Evolutionary conservation across 2,329 filamentous ascomycete species (phyloP).

Genomic region (Colletotrichum sp.): DNA sequence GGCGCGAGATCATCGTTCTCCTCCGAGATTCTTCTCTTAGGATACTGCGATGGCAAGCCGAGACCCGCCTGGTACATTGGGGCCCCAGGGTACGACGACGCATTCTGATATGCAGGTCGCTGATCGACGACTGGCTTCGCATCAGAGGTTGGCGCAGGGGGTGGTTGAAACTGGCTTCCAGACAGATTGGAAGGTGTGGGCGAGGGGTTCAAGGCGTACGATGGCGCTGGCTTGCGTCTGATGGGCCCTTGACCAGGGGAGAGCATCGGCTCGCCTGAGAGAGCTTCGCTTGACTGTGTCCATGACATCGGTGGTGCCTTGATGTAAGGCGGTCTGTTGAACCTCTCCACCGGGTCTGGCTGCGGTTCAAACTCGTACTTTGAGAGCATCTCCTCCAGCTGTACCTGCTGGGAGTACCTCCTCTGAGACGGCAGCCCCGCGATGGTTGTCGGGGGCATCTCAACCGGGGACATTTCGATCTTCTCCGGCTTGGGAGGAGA

Average conservation of each 20-base stretch:
- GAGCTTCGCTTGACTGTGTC: neutral
- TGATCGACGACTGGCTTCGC: slow-evolving; percentile 1
- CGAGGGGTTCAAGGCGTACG: slow-evolving; percentile 1
- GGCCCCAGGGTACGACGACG: slow-evolving; percentile 6
- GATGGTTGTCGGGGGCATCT: neutral
- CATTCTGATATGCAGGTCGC: slow-evolving; percentile 1
- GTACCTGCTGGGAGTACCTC: slow-evolving; percentile 1
- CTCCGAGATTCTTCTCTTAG: neutral
- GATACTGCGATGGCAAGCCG: neutral
- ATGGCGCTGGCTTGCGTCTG: slow-evolving; percentile 13
- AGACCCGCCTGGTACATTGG: neutral
- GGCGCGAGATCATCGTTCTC: neutral
- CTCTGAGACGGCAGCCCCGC: slow-evolving; percentile 11
- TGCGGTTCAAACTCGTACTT: slow-evolving; percentile 8
- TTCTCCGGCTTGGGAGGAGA: slow-evolving; percentile 2
- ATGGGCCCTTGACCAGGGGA: slow-evolving; percentile 14
- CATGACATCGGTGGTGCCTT: slow-evolving; percentile 2
- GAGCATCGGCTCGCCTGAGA: neutral
- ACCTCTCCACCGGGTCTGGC: neutral
- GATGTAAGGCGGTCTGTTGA: neutral
- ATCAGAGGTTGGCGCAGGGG: neutral
- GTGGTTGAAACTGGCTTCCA: neutral
- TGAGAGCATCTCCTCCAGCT: neutral
- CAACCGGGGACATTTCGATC: neutral
- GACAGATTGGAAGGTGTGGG: neutral